These are phyloP conservation scores for Phytophthora agathidicida DNA, from an alignment of 352 stramenopile species.

Conservation along the genomic window DNA sequence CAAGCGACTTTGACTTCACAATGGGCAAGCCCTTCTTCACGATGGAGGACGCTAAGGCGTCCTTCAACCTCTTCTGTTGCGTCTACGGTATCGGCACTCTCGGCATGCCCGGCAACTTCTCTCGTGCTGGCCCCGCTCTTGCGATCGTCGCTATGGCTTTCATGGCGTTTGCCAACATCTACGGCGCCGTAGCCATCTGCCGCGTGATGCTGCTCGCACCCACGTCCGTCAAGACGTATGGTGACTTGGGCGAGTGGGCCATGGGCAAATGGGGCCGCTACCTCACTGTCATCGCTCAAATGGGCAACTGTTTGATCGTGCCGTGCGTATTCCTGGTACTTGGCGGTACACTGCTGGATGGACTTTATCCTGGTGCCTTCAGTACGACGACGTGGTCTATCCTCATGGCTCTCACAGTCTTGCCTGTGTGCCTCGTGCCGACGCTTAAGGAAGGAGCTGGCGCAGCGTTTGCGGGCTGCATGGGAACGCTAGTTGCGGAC, in stretches of 20 bases:
- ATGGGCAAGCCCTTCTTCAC: slow-evolving; percentile 27
- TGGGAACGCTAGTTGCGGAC: slow-evolving; percentile 40
- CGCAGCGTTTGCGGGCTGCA: slow-evolving; percentile 33
- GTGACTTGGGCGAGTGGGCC: slow-evolving; percentile 19
- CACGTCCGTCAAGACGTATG: slow-evolving; percentile 19
- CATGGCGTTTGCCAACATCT: slow-evolving; percentile 27
- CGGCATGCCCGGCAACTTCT: no score
- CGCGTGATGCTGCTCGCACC: slow-evolving; percentile 25
- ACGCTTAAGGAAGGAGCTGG: slow-evolving; percentile 40
- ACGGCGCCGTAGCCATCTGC: slow-evolving; percentile 19
- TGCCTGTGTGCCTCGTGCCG: slow-evolving; percentile 23
- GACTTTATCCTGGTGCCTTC: slow-evolving; percentile 44
- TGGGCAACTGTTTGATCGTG: slow-evolving; percentile 26
- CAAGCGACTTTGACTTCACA: slow-evolving; percentile 8
- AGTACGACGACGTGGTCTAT: slow-evolving; percentile 40
- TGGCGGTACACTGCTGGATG: slow-evolving; percentile 40
- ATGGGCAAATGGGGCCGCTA: slow-evolving; percentile 25
- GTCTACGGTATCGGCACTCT: no score
- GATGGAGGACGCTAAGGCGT: slow-evolving; percentile 25
- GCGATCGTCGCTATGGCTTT: slow-evolving; percentile 25
- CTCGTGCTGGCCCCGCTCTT: slow-evolving; percentile 13
- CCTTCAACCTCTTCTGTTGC: no score
- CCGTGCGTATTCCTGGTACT: slow-evolving; percentile 39
- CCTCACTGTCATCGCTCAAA: slow-evolving; percentile 25
- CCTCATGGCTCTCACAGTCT: slow-evolving; percentile 37